phyloP scores from a whole-genome alignment of 768 basidiomycete genomes.

The Boletus rufocinnamomeus region DNA sequence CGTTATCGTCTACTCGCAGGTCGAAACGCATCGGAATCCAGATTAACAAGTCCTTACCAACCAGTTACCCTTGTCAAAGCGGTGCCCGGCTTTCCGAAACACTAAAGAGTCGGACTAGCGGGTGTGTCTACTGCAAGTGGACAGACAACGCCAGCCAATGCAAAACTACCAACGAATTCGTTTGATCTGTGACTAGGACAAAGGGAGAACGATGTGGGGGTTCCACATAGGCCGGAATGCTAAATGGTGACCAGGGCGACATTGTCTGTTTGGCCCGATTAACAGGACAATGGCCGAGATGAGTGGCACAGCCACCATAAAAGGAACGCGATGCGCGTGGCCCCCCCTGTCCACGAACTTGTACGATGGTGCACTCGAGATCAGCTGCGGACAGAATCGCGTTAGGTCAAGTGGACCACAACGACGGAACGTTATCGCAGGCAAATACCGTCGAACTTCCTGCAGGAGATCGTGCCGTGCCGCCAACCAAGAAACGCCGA shows the following conservation, averaged over 20 bases:
- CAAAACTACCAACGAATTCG: not conserved
- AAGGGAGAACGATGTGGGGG: not conserved
- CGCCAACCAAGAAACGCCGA: constrained; percentile 6
- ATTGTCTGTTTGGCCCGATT: too few species aligned
- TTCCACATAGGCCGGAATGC: not conserved
- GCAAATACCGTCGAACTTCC: not conserved
- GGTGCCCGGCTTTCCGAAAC: not conserved
- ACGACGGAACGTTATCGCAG: too few species aligned
- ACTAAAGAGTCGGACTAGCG: too few species aligned
- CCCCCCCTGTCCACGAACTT: constrained; percentile 36
- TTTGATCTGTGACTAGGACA: not conserved
- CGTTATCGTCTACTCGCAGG: not conserved
- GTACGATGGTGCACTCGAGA: constrained; percentile 7
- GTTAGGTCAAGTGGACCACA: not conserved
- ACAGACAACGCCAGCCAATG: not conserved
- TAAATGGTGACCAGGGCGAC: not conserved
- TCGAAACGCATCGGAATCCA: not conserved
- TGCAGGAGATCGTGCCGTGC: not conserved
- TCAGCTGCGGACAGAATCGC: not conserved
- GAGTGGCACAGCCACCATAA: constrained; percentile 20
- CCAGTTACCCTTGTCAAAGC: not conserved
- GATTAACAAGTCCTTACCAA: not conserved
- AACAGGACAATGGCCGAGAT: not conserved
- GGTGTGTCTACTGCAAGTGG: not conserved
- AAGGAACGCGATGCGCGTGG: constrained; percentile 14